These are phyloP conservation scores for Begonia masoniana DNA, from an alignment of 306 rosid genomes.

Conservation along the genomic window DNA sequence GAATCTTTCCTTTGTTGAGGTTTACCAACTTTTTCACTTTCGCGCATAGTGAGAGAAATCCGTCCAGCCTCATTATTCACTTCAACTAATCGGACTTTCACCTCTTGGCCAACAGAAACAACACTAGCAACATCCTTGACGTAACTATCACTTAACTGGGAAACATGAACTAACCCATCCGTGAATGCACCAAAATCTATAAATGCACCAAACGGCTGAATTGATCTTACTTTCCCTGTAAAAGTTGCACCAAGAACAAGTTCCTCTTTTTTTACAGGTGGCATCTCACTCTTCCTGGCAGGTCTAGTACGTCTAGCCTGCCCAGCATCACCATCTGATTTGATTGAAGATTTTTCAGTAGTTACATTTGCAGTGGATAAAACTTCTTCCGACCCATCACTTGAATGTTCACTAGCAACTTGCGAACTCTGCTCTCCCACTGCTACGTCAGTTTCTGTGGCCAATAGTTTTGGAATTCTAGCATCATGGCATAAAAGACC, in stretches of 20 bases:
- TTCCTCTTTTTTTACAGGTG: constrained; percentile 73
- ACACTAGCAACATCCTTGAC: constrained; percentile 76
- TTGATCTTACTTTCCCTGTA: constrained; percentile 87
- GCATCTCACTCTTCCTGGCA: constrained; percentile 79
- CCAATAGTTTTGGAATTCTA: constrained; percentile 38
- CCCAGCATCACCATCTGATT: constrained; percentile 6
- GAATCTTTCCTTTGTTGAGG: constrained; percentile 34
- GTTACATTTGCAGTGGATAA: constrained; percentile 24
- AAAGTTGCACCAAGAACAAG: constrained; percentile 75
- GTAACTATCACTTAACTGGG: constrained; percentile 72
- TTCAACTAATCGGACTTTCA: constrained; percentile 78
- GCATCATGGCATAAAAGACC: constrained; percentile 27
- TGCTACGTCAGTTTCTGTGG: constrained; percentile 61
- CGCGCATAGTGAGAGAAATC: constrained; percentile 93
- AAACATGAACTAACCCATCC: constrained; percentile 92
- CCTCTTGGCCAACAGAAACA: constrained; percentile 98
- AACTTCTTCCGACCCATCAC: constrained; percentile 21
- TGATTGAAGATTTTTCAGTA: neutral
- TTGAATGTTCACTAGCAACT: constrained; percentile 34
- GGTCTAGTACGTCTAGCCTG: constrained; percentile 53
- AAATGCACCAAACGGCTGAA: constrained; percentile 95
- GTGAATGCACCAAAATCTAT: constrained; percentile 95
- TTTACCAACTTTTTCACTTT: constrained; percentile 33
- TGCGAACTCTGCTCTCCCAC: constrained; percentile 54
- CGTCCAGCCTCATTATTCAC: constrained; percentile 64